phyloP scores from a whole-genome alignment of 2,329 filamentous ascomycete species.

The Nothophoma quercina region DNA sequence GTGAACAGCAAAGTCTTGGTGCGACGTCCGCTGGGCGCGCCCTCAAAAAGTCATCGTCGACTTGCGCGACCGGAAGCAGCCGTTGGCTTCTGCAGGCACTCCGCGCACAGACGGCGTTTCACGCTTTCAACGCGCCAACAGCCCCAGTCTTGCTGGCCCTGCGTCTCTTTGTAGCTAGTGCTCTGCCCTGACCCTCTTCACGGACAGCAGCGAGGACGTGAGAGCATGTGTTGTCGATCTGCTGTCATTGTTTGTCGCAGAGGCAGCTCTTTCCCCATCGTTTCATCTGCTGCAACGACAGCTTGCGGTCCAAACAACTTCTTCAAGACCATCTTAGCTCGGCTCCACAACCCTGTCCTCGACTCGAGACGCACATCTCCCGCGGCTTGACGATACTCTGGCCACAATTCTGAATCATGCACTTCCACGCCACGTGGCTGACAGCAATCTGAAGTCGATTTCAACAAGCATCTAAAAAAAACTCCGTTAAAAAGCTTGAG shows the following conservation, averaged over 20 bases:
- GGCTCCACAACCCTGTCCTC: conserved; percentile 2
- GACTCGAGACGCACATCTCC: conserved; percentile 14
- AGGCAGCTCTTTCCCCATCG: no score
- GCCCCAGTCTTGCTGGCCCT: background rate
- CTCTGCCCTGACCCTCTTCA: background rate
- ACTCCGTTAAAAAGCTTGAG: no score
- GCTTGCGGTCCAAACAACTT: background rate
- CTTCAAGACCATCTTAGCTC: background rate
- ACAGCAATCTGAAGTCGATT: background rate
- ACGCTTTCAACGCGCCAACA: conserved; percentile 5
- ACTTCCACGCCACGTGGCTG: conserved; percentile 2
- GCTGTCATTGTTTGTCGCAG: background rate
- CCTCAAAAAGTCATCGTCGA: background rate
- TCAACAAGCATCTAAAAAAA: background rate
- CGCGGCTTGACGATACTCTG: conserved; percentile 1
- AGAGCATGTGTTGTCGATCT: background rate
- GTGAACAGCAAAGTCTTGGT: background rate
- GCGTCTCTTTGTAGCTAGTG: background rate
- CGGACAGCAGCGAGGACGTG: background rate
- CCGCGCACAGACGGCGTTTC: conserved; percentile 5
- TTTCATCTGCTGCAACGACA: no score
- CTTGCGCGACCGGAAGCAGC: conserved; percentile 4
- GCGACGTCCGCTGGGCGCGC: background rate
- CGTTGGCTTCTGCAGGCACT: conserved; percentile 8
- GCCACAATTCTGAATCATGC: conserved; percentile 5